These are phyloP conservation scores for Sorghum bicolor DNA, from an alignment of 176 grass and related monocot genomes.

Conservation along the genomic window DNA sequence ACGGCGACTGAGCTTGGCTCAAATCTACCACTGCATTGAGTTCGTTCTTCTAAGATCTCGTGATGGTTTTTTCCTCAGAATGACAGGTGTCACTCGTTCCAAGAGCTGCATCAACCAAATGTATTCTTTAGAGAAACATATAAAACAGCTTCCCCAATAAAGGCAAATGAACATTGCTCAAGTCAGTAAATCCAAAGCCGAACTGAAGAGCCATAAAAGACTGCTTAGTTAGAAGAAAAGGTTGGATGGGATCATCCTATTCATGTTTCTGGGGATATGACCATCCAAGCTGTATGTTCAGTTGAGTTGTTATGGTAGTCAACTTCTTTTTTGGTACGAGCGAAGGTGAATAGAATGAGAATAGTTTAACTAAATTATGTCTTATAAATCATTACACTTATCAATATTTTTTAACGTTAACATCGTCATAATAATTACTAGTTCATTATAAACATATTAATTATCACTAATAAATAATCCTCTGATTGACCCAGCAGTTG, in stretches of 20 bases:
- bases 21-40: slow-evolving; percentile 74
- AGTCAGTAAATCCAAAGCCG: background rate
- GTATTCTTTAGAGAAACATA: background rate
- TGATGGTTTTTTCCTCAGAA: slow-evolving; percentile 47
- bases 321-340: background rate
- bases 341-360: background rate
- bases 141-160: background rate
- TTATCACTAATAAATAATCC: background rate
- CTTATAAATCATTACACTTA: background rate
- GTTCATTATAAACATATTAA: background rate
- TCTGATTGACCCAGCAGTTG: background rate
- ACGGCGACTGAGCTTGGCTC: slow-evolving; percentile 16
- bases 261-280: background rate
- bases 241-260: background rate
- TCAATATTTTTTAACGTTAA: background rate
- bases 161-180: background rate
- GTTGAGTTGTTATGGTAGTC: too few relatives aligned
- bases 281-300: too few relatives aligned
- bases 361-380: background rate
- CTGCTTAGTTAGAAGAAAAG: background rate
- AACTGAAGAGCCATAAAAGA: background rate
- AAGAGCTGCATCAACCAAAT: slow-evolving; percentile 55
- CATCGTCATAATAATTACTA: background rate
- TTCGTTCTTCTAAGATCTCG: slow-evolving; percentile 57
- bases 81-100: slow-evolving; percentile 63